phyloP scores from a whole-genome alignment of 2,329 filamentous ascomycete genomes.

The Aspergillus novoparasiticus region DNA sequence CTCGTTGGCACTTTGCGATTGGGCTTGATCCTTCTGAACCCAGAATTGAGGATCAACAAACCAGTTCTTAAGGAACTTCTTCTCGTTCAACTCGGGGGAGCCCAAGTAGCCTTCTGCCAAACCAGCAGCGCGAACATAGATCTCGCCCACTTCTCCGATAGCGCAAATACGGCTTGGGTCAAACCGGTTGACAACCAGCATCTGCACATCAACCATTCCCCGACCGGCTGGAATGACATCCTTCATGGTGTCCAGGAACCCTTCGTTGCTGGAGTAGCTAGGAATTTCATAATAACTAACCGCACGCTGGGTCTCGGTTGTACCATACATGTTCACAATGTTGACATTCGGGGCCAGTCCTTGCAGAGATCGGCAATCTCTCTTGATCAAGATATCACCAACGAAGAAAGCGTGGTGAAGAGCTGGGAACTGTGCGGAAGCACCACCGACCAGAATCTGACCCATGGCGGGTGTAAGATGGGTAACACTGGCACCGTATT shows the following conservation, averaged over 20 bases:
- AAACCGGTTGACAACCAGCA: conserved; percentile 76
- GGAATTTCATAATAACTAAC: conserved; percentile 84
- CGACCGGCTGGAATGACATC: conserved; percentile 81
- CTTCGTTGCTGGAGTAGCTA: conserved; percentile 64
- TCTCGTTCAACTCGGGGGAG: conserved; percentile 62
- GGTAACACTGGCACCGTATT: conserved; percentile 73
- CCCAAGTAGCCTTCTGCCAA: conserved; percentile 79
- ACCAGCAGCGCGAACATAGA: conserved; percentile 79
- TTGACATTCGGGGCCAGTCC: conserved; percentile 72
- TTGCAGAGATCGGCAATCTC: conserved; percentile 77
- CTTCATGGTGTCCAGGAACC: conserved; percentile 64
- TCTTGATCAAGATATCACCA: conserved; percentile 83
- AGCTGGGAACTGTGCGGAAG: conserved; percentile 72
- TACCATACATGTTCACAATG: conserved; percentile 86
- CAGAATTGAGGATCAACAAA: conserved; percentile 76
- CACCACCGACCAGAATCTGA: conserved; percentile 86
- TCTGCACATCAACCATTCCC: conserved; percentile 87
- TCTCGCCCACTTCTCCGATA: conserved; percentile 80
- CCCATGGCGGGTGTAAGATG: conserved; percentile 97
- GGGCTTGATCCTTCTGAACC: conserved; percentile 64
- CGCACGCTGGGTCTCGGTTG: conserved; percentile 79
- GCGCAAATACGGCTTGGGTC: conserved; percentile 70
- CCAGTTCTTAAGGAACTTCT: conserved; percentile 85
- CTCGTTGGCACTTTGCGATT: conserved; percentile 57
- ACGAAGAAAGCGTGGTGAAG: conserved; percentile 87